A percentile compares a stretch with the other conserved stretches of the same genome.
phyloP scores from a whole-genome alignment of 176 grass and related monocot species.

The Alopecurus myosuroides region DNA sequence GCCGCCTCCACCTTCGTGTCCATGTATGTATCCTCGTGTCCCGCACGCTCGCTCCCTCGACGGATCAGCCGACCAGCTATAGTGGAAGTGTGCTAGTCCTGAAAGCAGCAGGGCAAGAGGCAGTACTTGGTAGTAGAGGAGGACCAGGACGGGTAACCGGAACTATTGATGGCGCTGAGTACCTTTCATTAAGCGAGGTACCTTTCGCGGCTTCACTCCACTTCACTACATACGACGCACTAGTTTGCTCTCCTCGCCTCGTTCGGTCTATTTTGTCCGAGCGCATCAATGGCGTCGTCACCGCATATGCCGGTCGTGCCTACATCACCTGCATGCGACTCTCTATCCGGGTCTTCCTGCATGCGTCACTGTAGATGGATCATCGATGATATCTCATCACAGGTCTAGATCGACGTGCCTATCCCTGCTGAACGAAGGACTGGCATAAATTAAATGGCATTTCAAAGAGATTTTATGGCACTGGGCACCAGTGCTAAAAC shows the following conservation, averaged over 20 bases:
- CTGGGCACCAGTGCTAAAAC: too few species aligned
- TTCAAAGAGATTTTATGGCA: too few species aligned
- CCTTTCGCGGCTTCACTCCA: not conserved
- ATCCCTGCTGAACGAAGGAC: not conserved
- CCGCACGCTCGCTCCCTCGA: not conserved
- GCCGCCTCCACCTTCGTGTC: not conserved
- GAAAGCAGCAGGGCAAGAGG: not conserved
- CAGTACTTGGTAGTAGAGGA: not conserved
- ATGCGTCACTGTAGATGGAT: not conserved
- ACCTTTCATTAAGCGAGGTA: not conserved
- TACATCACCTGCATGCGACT: not conserved
- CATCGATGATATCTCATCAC: not conserved
- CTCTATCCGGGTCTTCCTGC: not conserved
- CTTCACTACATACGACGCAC: not conserved
- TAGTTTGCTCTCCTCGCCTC: not conserved
- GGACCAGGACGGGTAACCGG: not conserved
- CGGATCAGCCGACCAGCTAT: not conserved
- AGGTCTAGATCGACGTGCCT: not conserved
- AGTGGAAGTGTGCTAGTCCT: not conserved
- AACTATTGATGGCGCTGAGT: not conserved
- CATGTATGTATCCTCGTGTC: not conserved
- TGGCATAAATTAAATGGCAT: too few species aligned
- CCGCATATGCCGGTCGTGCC: not conserved
- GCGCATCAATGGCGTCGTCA: slow-evolving; percentile 6
- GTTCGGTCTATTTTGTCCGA: not conserved